Evolutionary conservation across 371 early-diverging fungal genomes (phyloP).

Genomic region (Lichtheimia corymbifera): DNA sequence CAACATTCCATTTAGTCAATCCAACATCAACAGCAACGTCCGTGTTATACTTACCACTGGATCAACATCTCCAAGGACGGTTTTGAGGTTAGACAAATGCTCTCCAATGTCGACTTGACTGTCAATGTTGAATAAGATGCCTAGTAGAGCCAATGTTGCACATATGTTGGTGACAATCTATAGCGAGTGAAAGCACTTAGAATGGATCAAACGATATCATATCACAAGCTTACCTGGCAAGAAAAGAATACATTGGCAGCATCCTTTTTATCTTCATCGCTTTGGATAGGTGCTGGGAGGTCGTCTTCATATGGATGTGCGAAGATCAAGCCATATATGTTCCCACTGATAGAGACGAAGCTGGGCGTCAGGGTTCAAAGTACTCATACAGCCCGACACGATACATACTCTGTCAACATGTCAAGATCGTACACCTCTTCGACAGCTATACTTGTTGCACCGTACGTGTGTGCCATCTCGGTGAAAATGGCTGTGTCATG

Average conservation of each 20-base stretch:
- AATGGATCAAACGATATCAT: neutral
- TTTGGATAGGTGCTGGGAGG: slow-evolving; percentile 10
- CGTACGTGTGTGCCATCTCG: slow-evolving; percentile 17
- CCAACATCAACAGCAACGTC: no score
- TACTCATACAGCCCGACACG: neutral
- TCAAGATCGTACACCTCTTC: slow-evolving; percentile 37
- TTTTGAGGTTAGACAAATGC: slow-evolving; percentile 25
- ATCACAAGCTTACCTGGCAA: slow-evolving; percentile 7
- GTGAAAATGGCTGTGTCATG: slow-evolving; percentile 23
- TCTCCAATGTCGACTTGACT: slow-evolving; percentile 29
- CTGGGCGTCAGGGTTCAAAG: neutral
- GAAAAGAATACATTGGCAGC: slow-evolving; percentile 13
- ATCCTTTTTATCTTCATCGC: slow-evolving; percentile 32
- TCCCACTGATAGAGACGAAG: slow-evolving; percentile 4
- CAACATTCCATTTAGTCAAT: no score
- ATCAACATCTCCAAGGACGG: slow-evolving; percentile 20
- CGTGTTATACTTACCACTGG: slow-evolving; percentile 6
- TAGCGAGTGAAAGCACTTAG: neutral
- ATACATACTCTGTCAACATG: slow-evolving; percentile 3
- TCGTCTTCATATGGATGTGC: slow-evolving; percentile 16
- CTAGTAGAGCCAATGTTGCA: slow-evolving; percentile 41
- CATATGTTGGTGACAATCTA: slow-evolving; percentile 42
- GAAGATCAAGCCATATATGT: slow-evolving; percentile 37
- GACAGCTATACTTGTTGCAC: slow-evolving; percentile 25
- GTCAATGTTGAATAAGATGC: slow-evolving; percentile 29